Conservation (phyloP, 768 basidiomycete species). For the Rhizopogon vesiculosus region DNA sequence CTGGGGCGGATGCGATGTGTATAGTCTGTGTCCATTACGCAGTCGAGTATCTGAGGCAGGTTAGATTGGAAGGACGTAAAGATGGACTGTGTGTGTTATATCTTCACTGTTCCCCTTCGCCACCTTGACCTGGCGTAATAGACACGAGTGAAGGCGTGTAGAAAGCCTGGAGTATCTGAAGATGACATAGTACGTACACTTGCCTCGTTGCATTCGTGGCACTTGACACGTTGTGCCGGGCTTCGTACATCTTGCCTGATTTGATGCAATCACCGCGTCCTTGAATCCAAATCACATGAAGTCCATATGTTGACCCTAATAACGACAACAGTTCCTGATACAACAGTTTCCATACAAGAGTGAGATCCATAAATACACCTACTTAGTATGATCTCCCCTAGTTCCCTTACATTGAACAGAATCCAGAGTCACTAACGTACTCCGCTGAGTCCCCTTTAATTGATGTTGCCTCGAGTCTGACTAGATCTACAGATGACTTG, state of each 20-base stretch:
- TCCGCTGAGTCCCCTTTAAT: slow-evolving; percentile 36
- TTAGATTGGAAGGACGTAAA: slow-evolving; percentile 8
- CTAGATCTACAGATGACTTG: slow-evolving; percentile 33
- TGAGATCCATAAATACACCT: slow-evolving; percentile 4
- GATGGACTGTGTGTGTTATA: slow-evolving; percentile 21
- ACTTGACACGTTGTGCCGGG: slow-evolving; percentile 23
- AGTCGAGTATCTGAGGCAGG: slow-evolving; percentile 6
- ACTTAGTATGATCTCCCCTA: not conserved
- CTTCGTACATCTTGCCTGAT: slow-evolving; percentile 5
- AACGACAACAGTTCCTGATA: slow-evolving; percentile 10
- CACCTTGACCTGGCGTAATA: slow-evolving; percentile 26
- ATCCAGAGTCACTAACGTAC: slow-evolving; percentile 45
- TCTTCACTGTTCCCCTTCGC: slow-evolving; percentile 21
- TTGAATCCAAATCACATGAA: slow-evolving; percentile 3
- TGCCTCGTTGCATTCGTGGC: slow-evolving; percentile 22
- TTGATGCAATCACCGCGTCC: slow-evolving; percentile 11
- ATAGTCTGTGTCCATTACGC: slow-evolving; percentile 25
- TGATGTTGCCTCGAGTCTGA: slow-evolving; percentile 42
- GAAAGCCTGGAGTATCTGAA: slow-evolving; percentile 13
- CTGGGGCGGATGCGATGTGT: slow-evolving; percentile 21
- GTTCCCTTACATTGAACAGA: slow-evolving; percentile 33
- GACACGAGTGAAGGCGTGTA: slow-evolving; percentile 18
- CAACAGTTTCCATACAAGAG: slow-evolving; percentile 4
- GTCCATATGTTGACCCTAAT: slow-evolving; percentile 9
- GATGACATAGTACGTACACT: slow-evolving; percentile 21